Evolutionary conservation across 2,329 filamentous ascomycete species (phyloP).

Genomic region (Pseudocercospora ulei): DNA sequence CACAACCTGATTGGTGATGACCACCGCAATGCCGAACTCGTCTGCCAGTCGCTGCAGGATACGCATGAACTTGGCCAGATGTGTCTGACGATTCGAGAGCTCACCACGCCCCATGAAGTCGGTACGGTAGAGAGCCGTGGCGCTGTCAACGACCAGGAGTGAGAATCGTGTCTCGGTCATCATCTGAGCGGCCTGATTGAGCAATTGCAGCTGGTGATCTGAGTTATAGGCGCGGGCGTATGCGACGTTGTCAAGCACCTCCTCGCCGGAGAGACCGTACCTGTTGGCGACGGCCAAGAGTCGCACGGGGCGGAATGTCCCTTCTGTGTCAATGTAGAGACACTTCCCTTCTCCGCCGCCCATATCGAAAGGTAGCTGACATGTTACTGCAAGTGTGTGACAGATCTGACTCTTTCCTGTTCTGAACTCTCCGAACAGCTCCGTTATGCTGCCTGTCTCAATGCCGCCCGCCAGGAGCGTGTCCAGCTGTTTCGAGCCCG

Average conservation of each 20-base stretch:
- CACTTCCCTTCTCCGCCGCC: slow-evolving; percentile 97
- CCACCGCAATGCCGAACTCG: slow-evolving; percentile 89
- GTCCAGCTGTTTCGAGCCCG: slow-evolving; percentile 93
- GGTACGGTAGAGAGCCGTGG: slow-evolving; percentile 88
- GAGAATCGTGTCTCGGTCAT: slow-evolving; percentile 99
- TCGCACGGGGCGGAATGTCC: slow-evolving; percentile 85
- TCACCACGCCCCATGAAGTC: slow-evolving; percentile 96
- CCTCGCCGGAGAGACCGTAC: slow-evolving; percentile 89
- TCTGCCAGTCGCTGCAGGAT: slow-evolving; percentile 66
- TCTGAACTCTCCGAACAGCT: slow-evolving; percentile 95
- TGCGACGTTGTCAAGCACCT: slow-evolving; percentile 95
- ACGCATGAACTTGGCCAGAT: slow-evolving; percentile 80
- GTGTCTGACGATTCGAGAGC: slow-evolving; percentile 82
- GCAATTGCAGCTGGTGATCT: slow-evolving; percentile 87
- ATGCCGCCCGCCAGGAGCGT: slow-evolving; percentile 88
- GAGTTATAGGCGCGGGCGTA: slow-evolving; percentile 98
- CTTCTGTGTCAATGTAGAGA: slow-evolving; percentile 96
- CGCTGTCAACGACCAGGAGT: slow-evolving; percentile 87
- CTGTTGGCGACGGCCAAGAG: slow-evolving; percentile 85
- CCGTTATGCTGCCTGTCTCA: slow-evolving; percentile 94
- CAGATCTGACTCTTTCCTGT: slow-evolving; percentile 98
- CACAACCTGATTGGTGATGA: slow-evolving; percentile 98
- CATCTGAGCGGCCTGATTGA: slow-evolving; percentile 93
- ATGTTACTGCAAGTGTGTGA: slow-evolving; percentile 96
- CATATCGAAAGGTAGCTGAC: slow-evolving; percentile 97